Evolutionary conservation across 1,284 basidiomycete species (phyloP), one percentile per base, ranked within the genome.

Genomic region (Trametes hirsuta): DNA sequence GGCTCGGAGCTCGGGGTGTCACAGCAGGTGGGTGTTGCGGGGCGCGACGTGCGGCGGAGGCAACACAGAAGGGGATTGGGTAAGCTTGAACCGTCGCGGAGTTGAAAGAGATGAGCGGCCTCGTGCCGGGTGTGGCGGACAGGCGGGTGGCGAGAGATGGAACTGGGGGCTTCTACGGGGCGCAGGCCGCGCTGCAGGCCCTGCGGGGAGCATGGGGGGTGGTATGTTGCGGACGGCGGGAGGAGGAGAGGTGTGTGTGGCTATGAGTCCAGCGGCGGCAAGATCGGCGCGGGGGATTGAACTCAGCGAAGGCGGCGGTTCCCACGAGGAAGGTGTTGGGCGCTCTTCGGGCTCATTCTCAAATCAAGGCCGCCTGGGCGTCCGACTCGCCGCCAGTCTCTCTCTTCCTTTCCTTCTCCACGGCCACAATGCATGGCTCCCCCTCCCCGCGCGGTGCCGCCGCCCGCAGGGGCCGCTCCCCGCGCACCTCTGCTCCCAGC

Each of bases 401-500:
- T 65, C 58, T 67, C 60, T 66, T 61, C 61, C 61, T 59, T 60
- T 65, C 65, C 62, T 66, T 66, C 62, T 63, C 66, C 66, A 68
- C 69, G 61, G 63, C 66, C 68, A 61, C 64, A 66, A 69, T 69
- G 66, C 68, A 68, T 55, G 65, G 63, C 65, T 65, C 65, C 48
- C 66, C 68, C 64, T 62, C 67, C 77, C 81, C 68, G 54, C 80
- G 84, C 64, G 83, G 82, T 57, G 81, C 81, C 53, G 80, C 84
- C 66, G 80, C 82, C 68, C 81, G 84, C 69, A 77, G 84, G 59
- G 83, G 82, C 61, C 81, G 80, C 77, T 83, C 84, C 52, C 81
- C 83, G 59, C 77, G 78, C 58, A 61, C 66, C 44, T 46, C 60
- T 71, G 77, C 81, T 74, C 74, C 74, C 65, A 76, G 74, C 69